Evolutionary conservation across 164 flowering plant species (phyloP), one percentile per base, ranked within the genome.

Genomic region (Brasenia schreberi): DNA sequence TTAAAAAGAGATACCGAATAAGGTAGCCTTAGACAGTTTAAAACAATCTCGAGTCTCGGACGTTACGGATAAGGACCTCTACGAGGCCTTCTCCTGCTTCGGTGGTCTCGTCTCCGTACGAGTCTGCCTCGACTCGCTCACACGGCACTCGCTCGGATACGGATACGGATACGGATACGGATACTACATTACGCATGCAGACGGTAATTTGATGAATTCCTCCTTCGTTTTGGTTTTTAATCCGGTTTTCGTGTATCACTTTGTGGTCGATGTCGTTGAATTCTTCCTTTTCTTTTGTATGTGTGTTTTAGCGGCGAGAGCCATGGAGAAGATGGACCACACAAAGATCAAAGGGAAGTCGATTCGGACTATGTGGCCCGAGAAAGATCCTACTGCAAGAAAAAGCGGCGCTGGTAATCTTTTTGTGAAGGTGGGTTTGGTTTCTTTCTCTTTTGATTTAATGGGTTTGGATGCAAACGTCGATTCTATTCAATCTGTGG

Each of bases 361-460:
- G 66, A 79, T 93, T 45, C 79, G 98, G 68, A 82, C 90, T 19
- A 84, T 70, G 78, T 81, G 87, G 85, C 83, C 91, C 0, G 77
- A 67, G 65, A 81, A 92, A 45, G 98, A 92, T 75, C 84, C 97
- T 7, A 80, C 81, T 73, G 85, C 79, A 19, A 81, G 97, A 71
- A 87, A 65, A 77, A 93, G 85, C 73, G 96, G 97, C 65, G 59
- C 80, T 5, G 97, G 92, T 18, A 93, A 93, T 74, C 73, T 93
- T 64, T 93, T 87, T 78, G 88, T 93, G 16, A 93, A 90, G 98
- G 96, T 87, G 74, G 39, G 19, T 64, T 5, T 23, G 43, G 39
- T n/a, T n/a, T n/a, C n/a, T 44, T 44, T 11, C 52, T 44, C 10
- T 44, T 44, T 44, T 44, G 5, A 6, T 44, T 44, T 44, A 5